phyloP scores from a whole-genome alignment of 495 filamentous ascomycete genomes.

The Neurospora discreta region DNA sequence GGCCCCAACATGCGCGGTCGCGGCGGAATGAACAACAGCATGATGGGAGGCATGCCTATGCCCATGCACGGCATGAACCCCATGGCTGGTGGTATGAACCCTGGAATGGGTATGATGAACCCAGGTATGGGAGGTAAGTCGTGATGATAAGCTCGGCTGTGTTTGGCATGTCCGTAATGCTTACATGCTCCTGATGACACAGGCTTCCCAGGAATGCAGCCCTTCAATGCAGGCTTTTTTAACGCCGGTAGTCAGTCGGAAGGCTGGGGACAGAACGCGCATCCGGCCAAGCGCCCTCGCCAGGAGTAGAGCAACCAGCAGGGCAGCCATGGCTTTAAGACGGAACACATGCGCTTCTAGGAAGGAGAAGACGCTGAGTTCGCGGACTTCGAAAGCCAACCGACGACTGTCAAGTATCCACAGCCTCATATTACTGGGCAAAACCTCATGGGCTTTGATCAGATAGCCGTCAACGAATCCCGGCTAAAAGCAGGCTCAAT shows the following conservation, averaged over 20 bases:
- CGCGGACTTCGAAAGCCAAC: neutral
- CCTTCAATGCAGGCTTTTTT: conserved; percentile 79
- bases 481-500: neutral
- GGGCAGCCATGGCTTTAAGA: neutral
- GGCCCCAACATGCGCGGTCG: conserved; percentile 59
- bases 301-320: conserved; percentile 20
- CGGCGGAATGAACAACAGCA: conserved; percentile 38
- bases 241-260: conserved; percentile 31
- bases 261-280: conserved; percentile 64
- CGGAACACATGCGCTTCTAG: neutral
- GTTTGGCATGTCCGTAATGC: neutral
- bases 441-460: neutral
- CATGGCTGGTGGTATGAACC: conserved; percentile 32
- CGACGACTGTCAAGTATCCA: neutral
- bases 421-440: neutral
- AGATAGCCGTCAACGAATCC: neutral
- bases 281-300: conserved; percentile 69
- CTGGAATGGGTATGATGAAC: conserved; percentile 57
- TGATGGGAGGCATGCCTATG: conserved; percentile 21
- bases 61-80: conserved; percentile 26
- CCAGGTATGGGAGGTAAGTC: conserved; percentile 47
- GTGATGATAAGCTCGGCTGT: neutral
- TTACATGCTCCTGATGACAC: conserved; percentile 8
- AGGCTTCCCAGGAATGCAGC: conserved; percentile 57
- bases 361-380: neutral